A percentile compares a stretch with the other conserved stretches of the same genome.
These are phyloP conservation scores for Sporothrix luriei DNA, from an alignment of 2,329 filamentous ascomycete species.

Conservation along the genomic window DNA sequence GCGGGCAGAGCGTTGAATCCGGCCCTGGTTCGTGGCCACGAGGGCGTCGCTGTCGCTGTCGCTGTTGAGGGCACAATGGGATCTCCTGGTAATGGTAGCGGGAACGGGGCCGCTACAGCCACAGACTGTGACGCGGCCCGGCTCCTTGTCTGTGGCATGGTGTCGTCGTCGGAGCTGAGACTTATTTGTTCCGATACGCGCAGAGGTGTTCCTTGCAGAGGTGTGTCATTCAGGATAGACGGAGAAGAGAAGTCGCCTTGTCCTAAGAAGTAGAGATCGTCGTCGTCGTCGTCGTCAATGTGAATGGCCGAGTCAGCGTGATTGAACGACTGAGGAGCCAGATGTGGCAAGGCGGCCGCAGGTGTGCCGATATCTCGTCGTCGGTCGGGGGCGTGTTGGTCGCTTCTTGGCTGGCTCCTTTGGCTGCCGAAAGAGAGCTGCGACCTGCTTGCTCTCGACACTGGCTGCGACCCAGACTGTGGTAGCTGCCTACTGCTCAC, in stretches of 20 bases:
- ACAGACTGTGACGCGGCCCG: neutral
- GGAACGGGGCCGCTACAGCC: neutral
- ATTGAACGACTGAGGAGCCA: neutral
- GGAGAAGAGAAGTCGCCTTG: conserved; percentile 30
- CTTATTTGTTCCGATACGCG: neutral
- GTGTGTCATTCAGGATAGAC: conserved; percentile 21
- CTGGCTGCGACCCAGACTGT: neutral
- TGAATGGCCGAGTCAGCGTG: neutral
- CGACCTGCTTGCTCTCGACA: neutral
- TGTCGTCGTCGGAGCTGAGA: neutral
- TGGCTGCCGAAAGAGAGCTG: neutral
- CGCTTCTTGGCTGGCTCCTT: neutral
- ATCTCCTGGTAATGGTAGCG: neutral
- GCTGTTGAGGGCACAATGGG: neutral
- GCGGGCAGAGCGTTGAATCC: neutral
- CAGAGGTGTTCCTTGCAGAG: neutral
- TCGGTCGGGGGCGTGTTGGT: neutral
- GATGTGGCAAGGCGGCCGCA: neutral
- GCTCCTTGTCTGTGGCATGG: conserved; percentile 32
- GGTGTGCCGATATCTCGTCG: neutral
- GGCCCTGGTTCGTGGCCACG: neutral
- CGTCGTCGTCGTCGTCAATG: conserved; percentile 16
- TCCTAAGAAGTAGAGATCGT: conserved; percentile 15
- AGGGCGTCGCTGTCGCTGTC: neutral
- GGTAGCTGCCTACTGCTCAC: neutral